Evolutionary conservation across 164 flowering plant genomes (phyloP).

Genomic region (Nymphaea thermarum): DNA sequence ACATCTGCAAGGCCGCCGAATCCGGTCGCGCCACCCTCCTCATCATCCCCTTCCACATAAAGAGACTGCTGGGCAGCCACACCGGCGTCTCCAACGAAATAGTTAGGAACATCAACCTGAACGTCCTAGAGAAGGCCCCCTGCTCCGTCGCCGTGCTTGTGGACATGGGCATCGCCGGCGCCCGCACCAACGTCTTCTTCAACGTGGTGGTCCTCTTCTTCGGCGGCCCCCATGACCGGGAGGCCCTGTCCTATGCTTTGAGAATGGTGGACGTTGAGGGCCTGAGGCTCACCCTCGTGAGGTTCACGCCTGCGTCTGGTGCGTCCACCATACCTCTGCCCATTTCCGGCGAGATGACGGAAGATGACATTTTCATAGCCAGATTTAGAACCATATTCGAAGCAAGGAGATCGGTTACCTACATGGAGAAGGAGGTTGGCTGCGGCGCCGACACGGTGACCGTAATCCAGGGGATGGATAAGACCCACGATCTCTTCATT

Average conservation of each 20-base stretch:
- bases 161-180: slow-evolving; percentile 4
- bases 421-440: slow-evolving; percentile 18
- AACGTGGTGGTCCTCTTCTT: neutral
- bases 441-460: slow-evolving; percentile 9
- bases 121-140: slow-evolving; percentile 23
- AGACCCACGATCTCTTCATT: slow-evolving; percentile 15
- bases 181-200: neutral
- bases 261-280: neutral
- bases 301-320: neutral
- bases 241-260: neutral
- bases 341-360: slow-evolving; percentile 6
- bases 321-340: neutral
- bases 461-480: slow-evolving; percentile 7
- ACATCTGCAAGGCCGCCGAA: slow-evolving; percentile 17
- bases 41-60: slow-evolving; percentile 21
- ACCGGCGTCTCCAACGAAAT: slow-evolving; percentile 2
- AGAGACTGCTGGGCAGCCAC: neutral
- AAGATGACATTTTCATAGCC: slow-evolving; percentile 12
- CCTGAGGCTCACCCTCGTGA: neutral
- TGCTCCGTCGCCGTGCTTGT: slow-evolving; percentile 35
- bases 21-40: slow-evolving; percentile 15
- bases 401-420: slow-evolving; percentile 7
- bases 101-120: slow-evolving; percentile 11
- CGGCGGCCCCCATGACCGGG: neutral
- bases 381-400: slow-evolving; percentile 5